Base-by-base conservation (phyloP, 2,329 filamentous ascomycete species). In the Trichoderma gracile region DNA sequence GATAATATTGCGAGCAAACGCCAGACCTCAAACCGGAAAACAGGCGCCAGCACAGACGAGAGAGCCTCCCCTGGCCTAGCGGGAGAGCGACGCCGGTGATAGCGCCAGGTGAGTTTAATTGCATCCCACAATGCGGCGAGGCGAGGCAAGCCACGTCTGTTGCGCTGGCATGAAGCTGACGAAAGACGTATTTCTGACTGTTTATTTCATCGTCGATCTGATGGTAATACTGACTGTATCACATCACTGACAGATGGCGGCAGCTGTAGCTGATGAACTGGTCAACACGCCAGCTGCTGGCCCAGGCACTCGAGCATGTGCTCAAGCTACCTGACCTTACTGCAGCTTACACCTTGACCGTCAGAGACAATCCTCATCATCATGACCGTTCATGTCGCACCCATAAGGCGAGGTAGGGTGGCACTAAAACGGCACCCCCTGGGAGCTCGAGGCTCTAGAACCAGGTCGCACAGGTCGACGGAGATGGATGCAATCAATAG, bases 41-140 rank as follows among this genome's bases (percentile, higher is more conserved):
- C 21, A 17, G 33, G 17, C 56, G n/a, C 56, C 56, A 59, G 17
- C 19, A 12, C 27, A 61, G 58, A 47, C 58, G 47, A 61, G 45
- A 49, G 49, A 46, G 40, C 59, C 58, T 62, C 49, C 58, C 59
- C 59, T 62, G 47, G 59, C 40, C 49, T 54, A 62, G 59, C 46
- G 38, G 49, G 47, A 46, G 21, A 46, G 43, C 25, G 40, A 54
- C 15, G 25, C 59, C 52, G 45, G 50, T 45, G 45, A 57, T 64
- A 64, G 62, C 62, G 62, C 47, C 62, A 64, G 54, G 62, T 64
- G 62, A 64, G 62, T 64, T 64, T 59, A 57, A 64, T 64, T 64
- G 49, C 54, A 56, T 40, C 60, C 52, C 60, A 55, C 50, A 49
- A 30, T 23, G 47, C 42, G 42, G 60, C 60, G 60, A 63, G 60